Evolutionary conservation across 345 rosid genomes (phyloP), one percentile per base, ranked within the genome.

Genomic region (Lumnitzera racemosa): DNA sequence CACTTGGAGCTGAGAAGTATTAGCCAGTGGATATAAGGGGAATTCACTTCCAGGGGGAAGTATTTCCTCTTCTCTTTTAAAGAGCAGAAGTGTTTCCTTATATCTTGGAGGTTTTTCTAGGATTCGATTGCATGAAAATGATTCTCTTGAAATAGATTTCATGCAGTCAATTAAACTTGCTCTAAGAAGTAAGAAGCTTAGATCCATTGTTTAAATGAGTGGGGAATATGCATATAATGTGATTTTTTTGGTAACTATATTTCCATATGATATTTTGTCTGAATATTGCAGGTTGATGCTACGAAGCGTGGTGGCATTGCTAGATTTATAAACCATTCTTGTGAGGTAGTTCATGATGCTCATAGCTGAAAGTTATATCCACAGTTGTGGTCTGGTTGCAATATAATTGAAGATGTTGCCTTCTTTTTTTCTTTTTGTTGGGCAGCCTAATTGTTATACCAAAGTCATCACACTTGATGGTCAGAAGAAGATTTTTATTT

Each of bases 281-380:
- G 60, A 66, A 31, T 60, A 56, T 17, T 70, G 55, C 68, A 95
- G 99, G 81, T 95, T 71, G 99, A 95, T 80, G 99, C 99, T 58
- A 95, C 97, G 63, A 95, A 90, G 77, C 88, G 96, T 73, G 99
- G 99, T 58, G 99, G 99, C 60, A 77, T 90, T 79, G 99, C 97
- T 24, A 85, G 97, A 79, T 95, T 95, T 79, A 88, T 95, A 77
- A 95, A 95, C 67, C 99, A 90, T 84, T 95, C 97, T 53, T 95
- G 99, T 56, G 91, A 95, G 90, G 99, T 88, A 83, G 52, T 56
- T 78, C 7, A 56, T 55, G 61, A 60, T 25, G 49, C 51, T 58
- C 54, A 13, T 16, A n/a, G 55, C 51, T 29, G 27, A 47, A 5
- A 9, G 43, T 36, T 36, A 36, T 9, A 36, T 36, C 11, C 43